phyloP scores from a whole-genome alignment of 2,329 filamentous ascomycete genomes.

The Colletotrichum shisoi region DNA sequence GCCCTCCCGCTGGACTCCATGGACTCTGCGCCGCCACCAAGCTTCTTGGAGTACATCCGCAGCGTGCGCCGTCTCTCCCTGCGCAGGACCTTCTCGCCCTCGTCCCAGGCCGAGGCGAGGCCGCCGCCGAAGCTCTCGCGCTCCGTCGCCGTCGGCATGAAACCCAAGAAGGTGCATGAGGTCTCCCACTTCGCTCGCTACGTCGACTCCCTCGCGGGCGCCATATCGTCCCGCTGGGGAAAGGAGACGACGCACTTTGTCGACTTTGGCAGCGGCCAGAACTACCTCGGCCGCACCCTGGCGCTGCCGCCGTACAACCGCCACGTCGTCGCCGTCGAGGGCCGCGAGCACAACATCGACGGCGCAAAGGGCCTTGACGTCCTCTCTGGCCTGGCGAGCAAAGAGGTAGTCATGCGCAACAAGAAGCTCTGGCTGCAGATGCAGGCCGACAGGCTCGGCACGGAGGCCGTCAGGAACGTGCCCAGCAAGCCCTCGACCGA shows the following conservation, averaged over 20 bases:
- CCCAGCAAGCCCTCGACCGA: constrained; percentile 22
- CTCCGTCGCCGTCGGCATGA: constrained; percentile 88
- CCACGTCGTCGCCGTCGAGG: constrained; percentile 89
- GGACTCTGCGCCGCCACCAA: constrained; percentile 56
- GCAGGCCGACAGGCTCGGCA: constrained; percentile 53
- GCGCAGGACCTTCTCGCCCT: constrained; percentile 62
- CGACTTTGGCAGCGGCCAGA: constrained; percentile 96
- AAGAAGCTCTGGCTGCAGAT: constrained; percentile 77
- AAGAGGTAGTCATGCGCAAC: constrained; percentile 77
- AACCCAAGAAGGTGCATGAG: constrained; percentile 93
- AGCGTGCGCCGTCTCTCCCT: constrained; percentile 75
- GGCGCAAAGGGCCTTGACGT: constrained; percentile 86
- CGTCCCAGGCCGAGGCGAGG: constrained; percentile 46
- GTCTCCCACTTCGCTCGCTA: constrained; percentile 90
- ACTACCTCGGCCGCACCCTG: constrained; percentile 89
- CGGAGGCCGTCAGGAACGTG: constrained; percentile 49
- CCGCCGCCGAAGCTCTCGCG: constrained; percentile 69
- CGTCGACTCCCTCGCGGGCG: constrained; percentile 67
- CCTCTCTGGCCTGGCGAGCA: constrained; percentile 77
- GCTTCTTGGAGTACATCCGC: constrained; percentile 75
- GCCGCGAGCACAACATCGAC: constrained; percentile 82
- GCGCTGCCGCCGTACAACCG: constrained; percentile 86
- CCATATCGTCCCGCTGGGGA: constrained; percentile 66
- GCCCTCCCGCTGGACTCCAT: constrained; percentile 42
- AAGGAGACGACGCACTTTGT: constrained; percentile 81